Percentiles rank a stretch among this genome's conserved stretches.
These are phyloP conservation scores for Epicoccum nigrum DNA, from an alignment of 2,329 filamentous ascomycete species.

Conservation along the genomic window DNA sequence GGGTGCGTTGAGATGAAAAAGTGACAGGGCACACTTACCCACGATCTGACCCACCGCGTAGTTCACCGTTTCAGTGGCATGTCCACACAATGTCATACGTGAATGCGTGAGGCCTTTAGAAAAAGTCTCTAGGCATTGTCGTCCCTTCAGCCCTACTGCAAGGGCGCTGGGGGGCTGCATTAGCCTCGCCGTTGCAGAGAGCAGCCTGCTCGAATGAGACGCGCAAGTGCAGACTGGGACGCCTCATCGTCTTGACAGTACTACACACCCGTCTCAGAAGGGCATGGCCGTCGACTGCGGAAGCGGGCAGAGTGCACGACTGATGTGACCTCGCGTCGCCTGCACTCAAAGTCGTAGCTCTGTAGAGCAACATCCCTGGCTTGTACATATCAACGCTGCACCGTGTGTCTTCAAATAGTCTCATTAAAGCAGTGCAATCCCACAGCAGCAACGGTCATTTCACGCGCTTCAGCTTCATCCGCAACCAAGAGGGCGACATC, in stretches of 20 bases:
- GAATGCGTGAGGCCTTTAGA: conserved; percentile 1
- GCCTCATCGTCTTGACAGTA: conserved; percentile 32
- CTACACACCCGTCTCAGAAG: conserved; percentile 37
- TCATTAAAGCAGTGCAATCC: conserved; percentile 41
- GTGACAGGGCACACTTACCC: conserved; percentile 35
- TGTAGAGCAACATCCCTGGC: conserved; percentile 33
- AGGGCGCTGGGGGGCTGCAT: conserved; percentile 37
- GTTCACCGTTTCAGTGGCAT: not conserved
- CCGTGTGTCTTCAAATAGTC: conserved; percentile 21
- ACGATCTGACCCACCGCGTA: conserved; percentile 4
- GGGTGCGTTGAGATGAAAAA: conserved; percentile 27
- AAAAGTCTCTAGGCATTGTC: not conserved
- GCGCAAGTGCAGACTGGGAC: conserved; percentile 32
- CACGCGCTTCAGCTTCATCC: conserved; percentile 34
- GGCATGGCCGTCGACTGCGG: conserved; percentile 36
- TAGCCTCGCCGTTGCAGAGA: conserved; percentile 25
- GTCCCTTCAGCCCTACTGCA: conserved; percentile 44
- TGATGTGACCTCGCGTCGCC: conserved; percentile 38
- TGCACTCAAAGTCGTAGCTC: conserved; percentile 30
- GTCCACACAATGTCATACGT: conserved; percentile 3
- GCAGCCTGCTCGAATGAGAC: conserved; percentile 29
- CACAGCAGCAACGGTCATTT: conserved; percentile 30
- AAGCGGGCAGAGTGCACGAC: conserved; percentile 39
- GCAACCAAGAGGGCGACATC: conserved; percentile 34
- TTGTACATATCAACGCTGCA: conserved; percentile 30